Conservation (phyloP, 2,329 filamentous ascomycete species). For the Fusarium fracticaudum region DNA sequence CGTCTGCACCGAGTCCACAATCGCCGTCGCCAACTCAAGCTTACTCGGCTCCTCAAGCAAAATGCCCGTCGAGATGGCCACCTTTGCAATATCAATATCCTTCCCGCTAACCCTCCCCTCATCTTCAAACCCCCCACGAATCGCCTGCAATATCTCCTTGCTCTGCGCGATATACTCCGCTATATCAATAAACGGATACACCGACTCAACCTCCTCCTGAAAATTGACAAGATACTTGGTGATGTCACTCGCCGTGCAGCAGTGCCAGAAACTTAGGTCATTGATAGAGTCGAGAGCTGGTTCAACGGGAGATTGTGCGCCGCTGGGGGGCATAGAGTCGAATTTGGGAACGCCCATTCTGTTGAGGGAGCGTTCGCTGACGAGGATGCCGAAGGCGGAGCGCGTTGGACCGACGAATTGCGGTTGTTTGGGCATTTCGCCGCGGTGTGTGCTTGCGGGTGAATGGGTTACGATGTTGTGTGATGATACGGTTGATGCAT, state of each 20-base stretch:
- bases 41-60: conserved; percentile 47
- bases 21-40: conserved; percentile 41
- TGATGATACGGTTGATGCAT: conserved; percentile 14
- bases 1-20: conserved; percentile 45
- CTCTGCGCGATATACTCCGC: conserved; percentile 40
- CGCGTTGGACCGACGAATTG: conserved; percentile 51
- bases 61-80: conserved; percentile 48
- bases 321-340: conserved; percentile 40
- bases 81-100: conserved; percentile 47
- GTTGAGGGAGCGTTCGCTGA: conserved; percentile 49
- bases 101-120: conserved; percentile 16
- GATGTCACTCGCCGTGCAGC: conserved; percentile 41
- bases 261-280: conserved; percentile 38
- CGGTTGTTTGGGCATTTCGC: conserved; percentile 44
- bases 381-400: conserved; percentile 48
- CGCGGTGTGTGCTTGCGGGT: conserved; percentile 25
- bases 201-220: conserved; percentile 52
- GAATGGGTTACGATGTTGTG: conserved; percentile 24
- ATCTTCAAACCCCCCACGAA: conserved; percentile 6
- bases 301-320: conserved; percentile 34
- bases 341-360: conserved; percentile 49
- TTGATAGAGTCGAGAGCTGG: conserved; percentile 2
- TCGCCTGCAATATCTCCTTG: conserved; percentile 40
- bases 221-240: conserved; percentile 48
- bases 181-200: conserved; percentile 49